Base-by-base conservation (phyloP, 2,329 filamentous ascomycete genomes). In the Scortechinia acanthostroma region DNA sequence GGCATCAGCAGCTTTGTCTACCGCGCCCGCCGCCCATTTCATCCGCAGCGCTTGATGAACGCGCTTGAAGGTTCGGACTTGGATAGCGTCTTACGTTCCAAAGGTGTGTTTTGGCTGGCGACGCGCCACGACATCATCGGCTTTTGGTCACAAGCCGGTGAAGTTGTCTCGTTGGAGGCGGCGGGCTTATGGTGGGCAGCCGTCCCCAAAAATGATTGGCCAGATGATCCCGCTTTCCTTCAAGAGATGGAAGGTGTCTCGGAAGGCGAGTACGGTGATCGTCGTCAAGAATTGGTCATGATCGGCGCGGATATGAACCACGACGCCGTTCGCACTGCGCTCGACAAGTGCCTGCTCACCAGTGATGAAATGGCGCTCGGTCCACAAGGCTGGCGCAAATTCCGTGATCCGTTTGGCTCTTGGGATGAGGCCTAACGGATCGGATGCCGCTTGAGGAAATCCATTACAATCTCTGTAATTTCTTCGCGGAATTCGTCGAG, bases 1-100 rank as follows among this genome's bases (percentile, higher is more conserved):
- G 81, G 80, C 5, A 82, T 88, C 10, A 74, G 77, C 25, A 88
- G 77, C 55, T 86, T 86, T 51, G 78, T 88, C 13, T 88, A 88
- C 56, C 68, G 71, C 1, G 73, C 77, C 0, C 68, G 76, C 4
- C 65, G 74, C 1, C 79, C 79, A 0, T 74, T 76, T 45, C 69
- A 76, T 33, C 73, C 73, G 0, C 57, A 57, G 2, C 57, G 71
- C 0, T 61, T 76, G 0, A 61, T 62, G 0, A 61, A 64, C 0
- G n/a, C 10, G 10, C 25, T n/a, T 10, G 62, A 64, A 0, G 58
- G 55, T 1, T 52, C 62, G 5, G 50, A 55, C 0, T 54, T 55
- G 1, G 52, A 54, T 0, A 53, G 58, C 0, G 55, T 83, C 4
- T 73, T 82, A 55, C 76, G 79, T 21, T 83, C 78, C 45, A 84